These are phyloP conservation scores for Amorphotheca resinae DNA, from an alignment of 495 filamentous ascomycete genomes.

Conservation along the genomic window DNA sequence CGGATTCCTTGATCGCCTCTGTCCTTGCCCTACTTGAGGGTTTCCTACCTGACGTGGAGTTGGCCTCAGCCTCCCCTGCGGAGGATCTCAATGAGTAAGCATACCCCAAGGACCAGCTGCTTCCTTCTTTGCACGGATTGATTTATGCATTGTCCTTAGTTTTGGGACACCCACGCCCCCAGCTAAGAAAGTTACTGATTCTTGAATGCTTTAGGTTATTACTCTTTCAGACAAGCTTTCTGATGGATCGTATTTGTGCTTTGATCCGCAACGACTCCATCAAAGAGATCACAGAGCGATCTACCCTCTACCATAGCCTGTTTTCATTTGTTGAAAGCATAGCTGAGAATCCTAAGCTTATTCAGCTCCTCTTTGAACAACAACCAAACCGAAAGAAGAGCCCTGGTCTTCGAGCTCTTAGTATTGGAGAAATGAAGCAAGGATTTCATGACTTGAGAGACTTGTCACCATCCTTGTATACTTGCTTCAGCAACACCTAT, in stretches of 20 bases:
- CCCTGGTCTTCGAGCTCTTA: constrained; percentile 6
- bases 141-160: too few species aligned
- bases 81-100: background rate
- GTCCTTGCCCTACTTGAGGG: background rate
- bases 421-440: background rate
- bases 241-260: constrained; percentile 11
- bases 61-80: background rate
- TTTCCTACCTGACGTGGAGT: background rate
- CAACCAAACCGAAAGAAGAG: constrained; percentile 2
- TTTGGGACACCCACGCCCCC: too few species aligned
- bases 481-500: constrained; percentile 1
- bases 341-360: constrained; percentile 2
- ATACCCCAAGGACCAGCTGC: too few species aligned
- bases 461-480: constrained; percentile 4
- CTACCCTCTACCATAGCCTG: constrained; percentile 4
- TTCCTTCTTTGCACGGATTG: too few species aligned
- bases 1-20: background rate
- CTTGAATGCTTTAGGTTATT: background rate
- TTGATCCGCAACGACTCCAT: constrained; percentile 16
- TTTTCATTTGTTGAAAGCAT: constrained; percentile 4
- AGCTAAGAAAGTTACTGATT: too few species aligned
- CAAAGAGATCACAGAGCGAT: constrained; percentile 6
- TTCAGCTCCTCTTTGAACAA: constrained; percentile 4
- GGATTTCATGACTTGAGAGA: background rate
- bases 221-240: constrained; percentile 8